Percentiles rank a stretch among this genome's conserved stretches.
Conservation (phyloP, 441 rosid species). For the Erodium texanum region DNA sequence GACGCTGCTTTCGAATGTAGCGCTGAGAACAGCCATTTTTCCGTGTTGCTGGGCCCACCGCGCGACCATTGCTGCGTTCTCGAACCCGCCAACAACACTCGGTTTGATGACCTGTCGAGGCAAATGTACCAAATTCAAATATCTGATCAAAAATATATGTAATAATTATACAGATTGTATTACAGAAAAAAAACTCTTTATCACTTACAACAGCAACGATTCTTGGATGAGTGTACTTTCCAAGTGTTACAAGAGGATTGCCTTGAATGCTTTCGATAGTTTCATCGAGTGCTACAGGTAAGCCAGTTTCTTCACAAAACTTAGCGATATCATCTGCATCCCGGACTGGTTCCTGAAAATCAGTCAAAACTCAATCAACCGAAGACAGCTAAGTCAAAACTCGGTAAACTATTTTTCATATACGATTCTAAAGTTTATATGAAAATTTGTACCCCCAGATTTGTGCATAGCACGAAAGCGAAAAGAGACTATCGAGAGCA, state of each 20-base stretch:
- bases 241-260: constrained; percentile 48
- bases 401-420: too few relatives aligned
- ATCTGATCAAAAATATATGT: not conserved
- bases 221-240: constrained; percentile 59
- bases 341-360: constrained; percentile 81
- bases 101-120: constrained; percentile 75
- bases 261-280: constrained; percentile 48
- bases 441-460: too few relatives aligned
- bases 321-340: constrained; percentile 61
- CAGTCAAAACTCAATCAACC: too few relatives aligned
- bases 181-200: too few relatives aligned
- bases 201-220: constrained; percentile 79
- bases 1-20: constrained; percentile 85
- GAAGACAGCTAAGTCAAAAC: too few relatives aligned
- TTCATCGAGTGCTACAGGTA: constrained; percentile 91
- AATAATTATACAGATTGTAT: too few relatives aligned
- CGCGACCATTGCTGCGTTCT: constrained; percentile 68
- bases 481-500: too few relatives aligned
- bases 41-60: constrained; percentile 78
- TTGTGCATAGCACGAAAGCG: too few relatives aligned
- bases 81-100: constrained; percentile 88
- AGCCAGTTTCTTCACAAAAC: constrained; percentile 78
- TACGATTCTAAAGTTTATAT: too few relatives aligned
- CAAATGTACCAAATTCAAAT: constrained; percentile 6
- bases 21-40: constrained; percentile 86